Conservation (phyloP, 148 eudicot genomes). For the Chenopodium berlandieri region DNA sequence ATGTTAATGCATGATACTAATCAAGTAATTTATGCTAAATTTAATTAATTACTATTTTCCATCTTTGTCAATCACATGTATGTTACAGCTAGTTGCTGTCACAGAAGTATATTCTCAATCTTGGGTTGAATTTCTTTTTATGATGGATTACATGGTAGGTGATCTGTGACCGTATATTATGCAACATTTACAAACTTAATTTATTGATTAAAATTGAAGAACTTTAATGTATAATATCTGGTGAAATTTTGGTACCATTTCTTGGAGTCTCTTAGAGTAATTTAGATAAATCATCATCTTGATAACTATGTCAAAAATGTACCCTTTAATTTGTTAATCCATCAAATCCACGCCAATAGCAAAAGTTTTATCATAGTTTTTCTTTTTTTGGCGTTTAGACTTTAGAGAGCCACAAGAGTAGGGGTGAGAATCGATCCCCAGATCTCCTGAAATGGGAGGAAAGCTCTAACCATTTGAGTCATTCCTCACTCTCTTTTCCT, state of each 20-base stretch:
- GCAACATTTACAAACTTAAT: not conserved
- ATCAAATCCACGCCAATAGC: no score
- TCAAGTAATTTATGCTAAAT: not conserved
- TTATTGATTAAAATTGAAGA: not conserved
- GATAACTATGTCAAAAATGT: no score
- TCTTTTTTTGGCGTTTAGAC: no score
- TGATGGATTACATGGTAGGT: not conserved
- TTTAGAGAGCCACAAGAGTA: no score
- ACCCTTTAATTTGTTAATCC: no score
- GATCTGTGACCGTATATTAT: not conserved
- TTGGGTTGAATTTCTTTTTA: not conserved
- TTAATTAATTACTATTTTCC: conserved; percentile 8
- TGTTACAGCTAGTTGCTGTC: conserved; percentile 13
- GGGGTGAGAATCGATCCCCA: no score
- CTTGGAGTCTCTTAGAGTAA: not conserved
- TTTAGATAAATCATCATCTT: not conserved
- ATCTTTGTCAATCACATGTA: conserved; percentile 13
- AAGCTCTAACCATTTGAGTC: no score
- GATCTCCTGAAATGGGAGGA: no score
- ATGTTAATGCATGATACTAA: not conserved
- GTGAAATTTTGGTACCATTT: not conserved
- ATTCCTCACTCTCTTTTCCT: no score
- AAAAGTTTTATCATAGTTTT: no score
- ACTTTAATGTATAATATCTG: not conserved
- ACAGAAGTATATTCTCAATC: conserved; percentile 1